phyloP scores from a whole-genome alignment of 2,329 filamentous ascomycete genomes.

The Trichophyton simii region DNA sequence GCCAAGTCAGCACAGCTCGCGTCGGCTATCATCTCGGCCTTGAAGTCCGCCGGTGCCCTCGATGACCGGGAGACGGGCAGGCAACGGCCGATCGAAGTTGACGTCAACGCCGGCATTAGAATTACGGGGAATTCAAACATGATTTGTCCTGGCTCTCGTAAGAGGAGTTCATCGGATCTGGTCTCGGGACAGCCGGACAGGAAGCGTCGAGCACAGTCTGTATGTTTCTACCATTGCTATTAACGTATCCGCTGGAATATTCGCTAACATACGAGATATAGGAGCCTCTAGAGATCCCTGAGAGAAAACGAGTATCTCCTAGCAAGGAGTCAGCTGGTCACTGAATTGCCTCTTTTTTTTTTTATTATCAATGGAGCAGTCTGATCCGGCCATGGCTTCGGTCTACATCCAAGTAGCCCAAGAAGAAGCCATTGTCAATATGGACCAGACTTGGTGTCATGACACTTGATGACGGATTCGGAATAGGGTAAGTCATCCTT shows the following conservation, averaged over 20 bases:
- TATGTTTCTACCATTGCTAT: not conserved
- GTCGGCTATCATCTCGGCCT: constrained; percentile 16
- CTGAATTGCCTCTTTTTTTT: not conserved
- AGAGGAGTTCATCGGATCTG: not conserved
- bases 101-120: constrained; percentile 21
- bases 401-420: not conserved
- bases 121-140: constrained; percentile 21
- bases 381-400: not conserved
- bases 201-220: constrained; percentile 11
- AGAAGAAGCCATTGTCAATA: not conserved
- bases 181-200: not conserved
- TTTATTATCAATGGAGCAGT: too few species aligned
- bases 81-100: constrained; percentile 16
- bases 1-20: constrained; percentile 19
- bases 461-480: not conserved
- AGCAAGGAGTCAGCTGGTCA: not conserved
- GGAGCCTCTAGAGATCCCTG: not conserved
- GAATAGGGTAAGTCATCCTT: not conserved
- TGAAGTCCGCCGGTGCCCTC: constrained; percentile 14
- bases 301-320: not conserved
- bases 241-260: too few species aligned
- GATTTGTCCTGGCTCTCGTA: constrained; percentile 15
- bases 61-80: constrained; percentile 11
- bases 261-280: not conserved
- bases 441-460: not conserved